phyloP scores from a whole-genome alignment of 164 flowering plant species.

The Buxus sempervirens region DNA sequence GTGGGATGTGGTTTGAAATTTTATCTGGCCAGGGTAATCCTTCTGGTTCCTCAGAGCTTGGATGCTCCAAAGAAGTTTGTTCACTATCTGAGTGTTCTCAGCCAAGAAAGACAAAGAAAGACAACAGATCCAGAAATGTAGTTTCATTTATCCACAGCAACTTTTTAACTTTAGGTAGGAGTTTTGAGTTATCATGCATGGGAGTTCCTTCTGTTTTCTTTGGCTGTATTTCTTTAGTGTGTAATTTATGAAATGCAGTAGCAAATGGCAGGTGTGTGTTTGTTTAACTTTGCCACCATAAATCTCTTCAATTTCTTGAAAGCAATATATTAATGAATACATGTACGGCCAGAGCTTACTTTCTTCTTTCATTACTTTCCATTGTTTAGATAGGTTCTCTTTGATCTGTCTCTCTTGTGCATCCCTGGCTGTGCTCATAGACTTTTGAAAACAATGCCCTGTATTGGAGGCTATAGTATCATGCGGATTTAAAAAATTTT shows the following conservation, averaged over 20 bases:
- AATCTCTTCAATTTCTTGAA: no score
- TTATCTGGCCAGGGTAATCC: slow-evolving; percentile 20
- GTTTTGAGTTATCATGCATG: background rate
- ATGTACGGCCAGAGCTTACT: no score
- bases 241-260: no score
- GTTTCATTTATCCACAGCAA: slow-evolving; percentile 64
- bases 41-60: slow-evolving; percentile 15
- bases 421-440: background rate
- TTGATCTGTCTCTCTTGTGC: background rate
- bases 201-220: background rate
- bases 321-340: no score
- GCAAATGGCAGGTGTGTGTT: no score
- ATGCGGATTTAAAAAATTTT: no score
- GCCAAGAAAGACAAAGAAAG: slow-evolving; percentile 12
- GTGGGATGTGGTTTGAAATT: slow-evolving; percentile 84
- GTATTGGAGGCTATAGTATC: background rate
- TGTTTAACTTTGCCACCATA: no score
- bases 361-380: no score
- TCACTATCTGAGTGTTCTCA: slow-evolving; percentile 12
- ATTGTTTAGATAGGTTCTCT: no score
- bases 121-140: slow-evolving; percentile 21
- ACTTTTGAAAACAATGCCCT: background rate
- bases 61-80: slow-evolving; percentile 4
- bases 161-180: slow-evolving; percentile 52
- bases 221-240: no score